phyloP scores from a whole-genome alignment of 2,329 filamentous ascomycete genomes.

The Aspergillus sp. region DNA sequence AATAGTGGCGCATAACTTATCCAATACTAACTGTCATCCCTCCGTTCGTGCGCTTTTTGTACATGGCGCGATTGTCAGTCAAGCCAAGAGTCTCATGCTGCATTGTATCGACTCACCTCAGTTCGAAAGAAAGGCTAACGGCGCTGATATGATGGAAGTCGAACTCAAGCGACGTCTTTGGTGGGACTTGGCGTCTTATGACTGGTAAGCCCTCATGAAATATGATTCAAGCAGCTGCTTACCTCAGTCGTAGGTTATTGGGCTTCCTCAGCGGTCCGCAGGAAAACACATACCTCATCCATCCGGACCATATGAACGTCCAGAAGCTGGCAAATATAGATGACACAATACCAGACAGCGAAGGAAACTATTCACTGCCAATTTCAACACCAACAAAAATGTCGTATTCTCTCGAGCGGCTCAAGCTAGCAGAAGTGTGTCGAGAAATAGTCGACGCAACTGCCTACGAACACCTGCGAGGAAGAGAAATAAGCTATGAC shows the following conservation, averaged over 20 bases:
- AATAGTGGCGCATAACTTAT: slow-evolving; percentile 24
- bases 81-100: slow-evolving; percentile 30
- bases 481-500: slow-evolving; percentile 26
- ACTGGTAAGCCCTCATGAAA: slow-evolving; percentile 29
- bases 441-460: slow-evolving; percentile 35
- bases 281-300: slow-evolving; percentile 39
- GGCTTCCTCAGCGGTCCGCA: slow-evolving; percentile 37
- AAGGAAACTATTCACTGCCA: slow-evolving; percentile 18
- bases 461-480: slow-evolving; percentile 18
- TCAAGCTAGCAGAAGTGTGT: slow-evolving; percentile 36
- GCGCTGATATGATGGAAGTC: slow-evolving; percentile 18
- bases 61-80: slow-evolving; percentile 18
- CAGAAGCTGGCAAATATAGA: slow-evolving; percentile 37
- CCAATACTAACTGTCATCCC: slow-evolving; percentile 17
- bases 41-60: slow-evolving; percentile 19
- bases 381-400: slow-evolving; percentile 36
- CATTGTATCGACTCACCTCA: slow-evolving; percentile 27
- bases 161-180: slow-evolving; percentile 38
- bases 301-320: slow-evolving; percentile 37
- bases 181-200: slow-evolving; percentile 40
- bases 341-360: slow-evolving; percentile 29
- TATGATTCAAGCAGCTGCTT: background rate
- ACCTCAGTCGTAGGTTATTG: slow-evolving; percentile 25
- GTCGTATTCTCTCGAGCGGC: slow-evolving; percentile 40
- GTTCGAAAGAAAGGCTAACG: slow-evolving; percentile 9